phyloP scores from a whole-genome alignment of 1,139 yeast species.

The Candida mesenterica region DNA sequence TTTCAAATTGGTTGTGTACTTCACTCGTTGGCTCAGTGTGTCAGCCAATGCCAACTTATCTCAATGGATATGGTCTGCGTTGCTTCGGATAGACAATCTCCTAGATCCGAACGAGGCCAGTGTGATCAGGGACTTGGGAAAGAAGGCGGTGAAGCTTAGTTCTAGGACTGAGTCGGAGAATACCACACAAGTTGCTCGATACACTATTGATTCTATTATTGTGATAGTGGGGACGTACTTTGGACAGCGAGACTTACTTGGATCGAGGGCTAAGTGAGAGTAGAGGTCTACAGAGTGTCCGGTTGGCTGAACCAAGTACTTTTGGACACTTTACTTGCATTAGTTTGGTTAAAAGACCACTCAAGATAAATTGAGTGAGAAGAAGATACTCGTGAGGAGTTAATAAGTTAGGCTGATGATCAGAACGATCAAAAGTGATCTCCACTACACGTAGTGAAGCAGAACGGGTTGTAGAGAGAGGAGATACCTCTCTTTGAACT shows the following conservation, averaged over 20 bases:
- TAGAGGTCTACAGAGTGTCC: background rate
- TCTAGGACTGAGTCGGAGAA: conserved; percentile 10
- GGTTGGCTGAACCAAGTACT: too few species aligned
- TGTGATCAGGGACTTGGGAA: conserved; percentile 37
- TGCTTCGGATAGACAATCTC: conserved; percentile 34
- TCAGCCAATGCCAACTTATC: conserved; percentile 29
- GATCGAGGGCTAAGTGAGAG: background rate
- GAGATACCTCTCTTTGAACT: too few species aligned
- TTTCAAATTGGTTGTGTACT: conserved; percentile 35
- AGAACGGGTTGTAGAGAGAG: too few species aligned
- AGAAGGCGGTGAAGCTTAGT: conserved; percentile 35
- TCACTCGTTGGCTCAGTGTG: conserved; percentile 40
- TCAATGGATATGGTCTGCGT: conserved; percentile 38
- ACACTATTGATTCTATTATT: conserved; percentile 34
- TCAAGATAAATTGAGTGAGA: too few species aligned
- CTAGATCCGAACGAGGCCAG: conserved; percentile 36
- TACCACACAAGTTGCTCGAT: conserved; percentile 16
- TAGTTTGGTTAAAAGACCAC: too few species aligned
- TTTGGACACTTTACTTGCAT: too few species aligned
- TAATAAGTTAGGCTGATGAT: too few species aligned
- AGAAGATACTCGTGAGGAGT: too few species aligned
- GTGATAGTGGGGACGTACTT: conserved; percentile 34
- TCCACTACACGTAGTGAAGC: too few species aligned
- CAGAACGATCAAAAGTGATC: too few species aligned
- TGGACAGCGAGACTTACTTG: conserved; percentile 37